A percentile compares a stretch with the other conserved stretches of the same genome.
These are phyloP conservation scores for Selenicereus undatus DNA, from an alignment of 148 eudicot species.

Conservation along the genomic window DNA sequence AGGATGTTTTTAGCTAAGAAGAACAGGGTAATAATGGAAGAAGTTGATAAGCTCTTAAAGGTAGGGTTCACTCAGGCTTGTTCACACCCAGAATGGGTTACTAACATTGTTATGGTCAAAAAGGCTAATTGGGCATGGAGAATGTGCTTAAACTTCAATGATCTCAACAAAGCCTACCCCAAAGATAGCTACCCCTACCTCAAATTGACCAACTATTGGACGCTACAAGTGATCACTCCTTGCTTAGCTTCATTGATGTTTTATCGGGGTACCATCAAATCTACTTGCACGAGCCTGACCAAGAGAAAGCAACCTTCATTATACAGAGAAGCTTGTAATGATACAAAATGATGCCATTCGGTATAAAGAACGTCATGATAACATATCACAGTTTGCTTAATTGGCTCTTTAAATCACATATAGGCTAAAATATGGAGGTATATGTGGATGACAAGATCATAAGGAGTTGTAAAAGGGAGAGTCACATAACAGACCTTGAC, in stretches of 20 bases:
- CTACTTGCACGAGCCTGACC: neutral
- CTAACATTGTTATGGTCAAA: too few species aligned
- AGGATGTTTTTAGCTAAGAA: neutral
- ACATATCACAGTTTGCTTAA: neutral
- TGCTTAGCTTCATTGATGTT: neutral
- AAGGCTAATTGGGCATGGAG: neutral
- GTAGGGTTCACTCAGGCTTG: neutral
- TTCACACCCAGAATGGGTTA: neutral
- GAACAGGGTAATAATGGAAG: neutral
- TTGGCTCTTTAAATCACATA: neutral
- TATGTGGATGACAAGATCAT: too few species aligned
- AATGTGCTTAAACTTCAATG: neutral
- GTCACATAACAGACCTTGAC: too few species aligned
- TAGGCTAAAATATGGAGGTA: too few species aligned
- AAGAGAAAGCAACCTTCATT: neutral
- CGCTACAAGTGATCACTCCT: neutral
- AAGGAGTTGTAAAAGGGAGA: too few species aligned
- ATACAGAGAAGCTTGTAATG: neutral
- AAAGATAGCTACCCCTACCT: neutral
- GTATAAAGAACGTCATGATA: neutral
- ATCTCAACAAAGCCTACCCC: too few species aligned
- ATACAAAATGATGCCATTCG: too few species aligned
- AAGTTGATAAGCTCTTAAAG: neutral
- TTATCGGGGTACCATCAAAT: neutral
- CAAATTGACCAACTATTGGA: neutral